These are phyloP conservation scores for Theobroma grandiflorum DNA, from an alignment of 441 rosid species.

Conservation along the genomic window DNA sequence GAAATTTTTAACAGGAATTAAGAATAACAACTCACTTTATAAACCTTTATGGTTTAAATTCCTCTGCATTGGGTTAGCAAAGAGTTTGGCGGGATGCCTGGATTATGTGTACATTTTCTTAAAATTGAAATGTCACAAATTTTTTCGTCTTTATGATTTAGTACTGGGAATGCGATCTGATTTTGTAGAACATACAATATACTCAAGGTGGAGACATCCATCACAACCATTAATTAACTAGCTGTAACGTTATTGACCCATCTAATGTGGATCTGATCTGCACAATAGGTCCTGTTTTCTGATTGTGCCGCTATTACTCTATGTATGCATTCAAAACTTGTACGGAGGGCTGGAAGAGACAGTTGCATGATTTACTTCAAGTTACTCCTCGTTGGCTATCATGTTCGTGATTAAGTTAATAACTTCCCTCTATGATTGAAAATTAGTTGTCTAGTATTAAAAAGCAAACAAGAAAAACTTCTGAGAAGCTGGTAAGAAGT, in stretches of 20 bases:
- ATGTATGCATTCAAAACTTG: not conserved
- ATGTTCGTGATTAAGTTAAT: not conserved
- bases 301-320: not conserved
- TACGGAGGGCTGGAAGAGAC: not conserved
- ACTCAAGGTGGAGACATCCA: not conserved
- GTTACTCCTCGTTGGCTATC: not conserved
- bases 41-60: not conserved
- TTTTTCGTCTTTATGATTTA: not conserved
- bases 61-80: not conserved
- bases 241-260: not conserved
- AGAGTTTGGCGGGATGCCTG: conserved; percentile 3
- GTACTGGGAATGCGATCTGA: not conserved
- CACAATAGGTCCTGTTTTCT: not conserved
- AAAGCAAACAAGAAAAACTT: not conserved
- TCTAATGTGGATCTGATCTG: not conserved
- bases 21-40: not conserved
- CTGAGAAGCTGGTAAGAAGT: not conserved
- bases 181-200: not conserved
- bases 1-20: not conserved
- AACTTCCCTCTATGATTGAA: not conserved
- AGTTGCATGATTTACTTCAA: not conserved
- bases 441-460: not conserved
- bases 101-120: not conserved
- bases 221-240: not conserved
- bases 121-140: not conserved